Evolutionary conservation across 2,329 filamentous ascomycete genomes (phyloP).

Genomic region (Shiraia bambusicola): DNA sequence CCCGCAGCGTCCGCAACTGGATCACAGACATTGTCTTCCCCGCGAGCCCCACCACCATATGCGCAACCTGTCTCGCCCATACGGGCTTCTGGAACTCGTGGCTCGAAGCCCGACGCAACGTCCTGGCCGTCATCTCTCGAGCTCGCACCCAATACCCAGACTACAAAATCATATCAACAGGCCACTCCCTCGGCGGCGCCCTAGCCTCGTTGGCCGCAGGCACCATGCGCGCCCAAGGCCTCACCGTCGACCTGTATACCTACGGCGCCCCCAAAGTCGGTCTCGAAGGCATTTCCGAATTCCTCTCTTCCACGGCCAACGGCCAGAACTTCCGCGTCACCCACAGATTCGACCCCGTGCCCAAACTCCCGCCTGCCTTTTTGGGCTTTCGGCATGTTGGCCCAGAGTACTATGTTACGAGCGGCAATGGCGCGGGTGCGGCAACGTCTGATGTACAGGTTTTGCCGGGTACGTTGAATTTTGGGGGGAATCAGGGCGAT

Average conservation of each 20-base stretch:
- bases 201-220: constrained; percentile 62
- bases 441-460: constrained; percentile 24
- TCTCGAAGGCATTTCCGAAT: constrained; percentile 57
- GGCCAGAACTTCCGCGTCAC: constrained; percentile 64
- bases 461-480: constrained; percentile 21
- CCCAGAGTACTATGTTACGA: constrained; percentile 63
- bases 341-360: constrained; percentile 67
- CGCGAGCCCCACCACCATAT: constrained; percentile 45
- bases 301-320: constrained; percentile 56
- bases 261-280: constrained; percentile 69
- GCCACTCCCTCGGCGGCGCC: constrained; percentile 69
- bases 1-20: constrained; percentile 61
- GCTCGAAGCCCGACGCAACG: constrained; percentile 52
- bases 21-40: constrained; percentile 56
- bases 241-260: constrained; percentile 60
- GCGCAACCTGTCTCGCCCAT: constrained; percentile 55
- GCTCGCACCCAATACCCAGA: constrained; percentile 52
- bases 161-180: constrained; percentile 61
- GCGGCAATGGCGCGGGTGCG: constrained; percentile 22
- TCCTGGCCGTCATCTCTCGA: constrained; percentile 48
- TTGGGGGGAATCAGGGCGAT: constrained; percentile 36
- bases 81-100: constrained; percentile 62
- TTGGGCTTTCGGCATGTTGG: constrained; percentile 66
- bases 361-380: constrained; percentile 63
- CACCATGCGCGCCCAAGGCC: constrained; percentile 55